phyloP scores from a whole-genome alignment of 148 eudicot genomes.

The Chenopodium formosanum region DNA sequence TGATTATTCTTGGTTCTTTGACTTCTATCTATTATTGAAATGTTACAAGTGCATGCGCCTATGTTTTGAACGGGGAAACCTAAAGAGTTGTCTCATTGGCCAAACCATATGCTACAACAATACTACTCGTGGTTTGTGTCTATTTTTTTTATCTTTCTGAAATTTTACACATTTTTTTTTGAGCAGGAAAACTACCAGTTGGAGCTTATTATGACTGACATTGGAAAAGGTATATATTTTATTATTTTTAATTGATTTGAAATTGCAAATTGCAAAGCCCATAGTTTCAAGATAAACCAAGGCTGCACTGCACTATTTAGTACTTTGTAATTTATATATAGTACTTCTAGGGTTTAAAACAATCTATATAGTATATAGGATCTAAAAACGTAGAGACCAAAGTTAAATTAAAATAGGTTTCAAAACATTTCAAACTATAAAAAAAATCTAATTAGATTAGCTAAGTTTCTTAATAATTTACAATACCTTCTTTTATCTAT shows the following conservation, averaged over 20 bases:
- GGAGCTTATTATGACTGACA: conserved; percentile 70
- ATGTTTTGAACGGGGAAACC: background rate
- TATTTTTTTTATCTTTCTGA: background rate
- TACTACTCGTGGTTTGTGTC: background rate
- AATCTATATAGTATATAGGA: too few relatives aligned
- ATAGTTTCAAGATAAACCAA: too few relatives aligned
- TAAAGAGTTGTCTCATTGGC: background rate
- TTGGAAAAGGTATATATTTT: conserved; percentile 68
- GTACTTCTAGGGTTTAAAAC: too few relatives aligned
- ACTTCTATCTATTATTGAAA: background rate
- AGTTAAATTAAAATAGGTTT: too few relatives aligned
- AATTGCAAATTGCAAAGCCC: too few relatives aligned
- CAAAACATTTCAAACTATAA: too few relatives aligned
- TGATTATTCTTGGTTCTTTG: background rate
- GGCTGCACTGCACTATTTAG: too few relatives aligned
- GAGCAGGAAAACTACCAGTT: conserved; percentile 65
- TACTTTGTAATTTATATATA: too few relatives aligned
- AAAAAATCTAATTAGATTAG: too few relatives aligned
- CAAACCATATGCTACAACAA: background rate
- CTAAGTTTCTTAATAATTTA: too few relatives aligned
- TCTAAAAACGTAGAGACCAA: too few relatives aligned
- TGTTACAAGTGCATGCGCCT: background rate
- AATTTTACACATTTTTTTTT: background rate
- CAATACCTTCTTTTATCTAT: too few relatives aligned
- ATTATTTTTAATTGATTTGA: background rate